Conservation (phyloP, 345 rosid species). For the Cardamine occulta region DNA sequence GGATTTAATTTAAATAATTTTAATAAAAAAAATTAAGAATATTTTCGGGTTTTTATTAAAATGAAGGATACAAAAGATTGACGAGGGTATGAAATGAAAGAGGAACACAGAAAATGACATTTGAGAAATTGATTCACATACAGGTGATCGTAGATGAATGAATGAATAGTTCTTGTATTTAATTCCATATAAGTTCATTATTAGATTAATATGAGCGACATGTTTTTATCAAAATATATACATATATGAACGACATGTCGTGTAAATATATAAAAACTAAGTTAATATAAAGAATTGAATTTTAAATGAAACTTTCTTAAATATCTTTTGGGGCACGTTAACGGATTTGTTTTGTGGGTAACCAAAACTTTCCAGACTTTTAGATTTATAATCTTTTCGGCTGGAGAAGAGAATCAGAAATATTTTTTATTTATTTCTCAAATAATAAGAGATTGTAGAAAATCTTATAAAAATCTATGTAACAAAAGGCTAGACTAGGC, state of each 20-base stretch:
- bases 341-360: background rate
- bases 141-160: too few relatives aligned
- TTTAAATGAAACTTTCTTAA: too few relatives aligned
- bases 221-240: background rate
- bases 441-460: background rate
- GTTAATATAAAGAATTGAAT: too few relatives aligned
- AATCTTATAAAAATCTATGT: background rate
- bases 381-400: background rate
- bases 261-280: too few relatives aligned
- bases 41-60: too few relatives aligned
- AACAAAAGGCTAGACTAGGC: slow-evolving; percentile 4
- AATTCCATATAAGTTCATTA: background rate
- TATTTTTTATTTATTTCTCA: background rate
- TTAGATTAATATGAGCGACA: background rate
- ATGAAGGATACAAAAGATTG: too few relatives aligned
- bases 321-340: background rate
- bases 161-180: background rate
- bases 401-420: background rate
- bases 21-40: too few relatives aligned
- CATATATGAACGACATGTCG: background rate
- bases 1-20: too few relatives aligned
- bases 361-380: background rate
- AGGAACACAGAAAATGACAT: too few relatives aligned
- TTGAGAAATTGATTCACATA: too few relatives aligned
- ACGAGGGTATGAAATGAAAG: too few relatives aligned